Evolutionary conservation across 2,329 filamentous ascomycete genomes (phyloP).

Genomic region (Xylariaceae sp.): DNA sequence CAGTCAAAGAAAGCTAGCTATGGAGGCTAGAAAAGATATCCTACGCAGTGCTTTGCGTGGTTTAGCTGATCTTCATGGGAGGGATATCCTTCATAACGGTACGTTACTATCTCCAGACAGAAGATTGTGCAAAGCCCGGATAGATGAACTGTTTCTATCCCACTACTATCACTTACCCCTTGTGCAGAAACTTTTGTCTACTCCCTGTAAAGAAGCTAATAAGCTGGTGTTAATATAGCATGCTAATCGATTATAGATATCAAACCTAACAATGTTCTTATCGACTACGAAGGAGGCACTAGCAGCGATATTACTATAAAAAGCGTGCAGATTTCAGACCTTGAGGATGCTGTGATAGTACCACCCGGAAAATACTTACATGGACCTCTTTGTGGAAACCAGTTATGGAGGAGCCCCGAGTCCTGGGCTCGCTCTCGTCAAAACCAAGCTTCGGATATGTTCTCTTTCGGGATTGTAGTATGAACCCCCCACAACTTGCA

Average conservation of each 20-base stretch:
- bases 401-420: conserved; percentile 46
- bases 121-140: too few species aligned
- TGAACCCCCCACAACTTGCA: background rate
- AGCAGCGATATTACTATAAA: conserved; percentile 30
- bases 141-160: too few species aligned
- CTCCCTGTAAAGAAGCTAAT: background rate
- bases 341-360: conserved; percentile 41
- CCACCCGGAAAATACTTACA: conserved; percentile 36
- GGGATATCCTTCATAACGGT: conserved; percentile 43
- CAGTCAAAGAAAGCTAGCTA: background rate
- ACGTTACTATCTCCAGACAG: too few species aligned
- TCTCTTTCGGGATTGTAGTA: conserved; percentile 45
- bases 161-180: too few species aligned
- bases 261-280: conserved; percentile 47
- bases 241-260: conserved; percentile 38
- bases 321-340: conserved; percentile 40
- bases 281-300: conserved; percentile 39
- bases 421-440: conserved; percentile 41
- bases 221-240: background rate
- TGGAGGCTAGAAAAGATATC: background rate
- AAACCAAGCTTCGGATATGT: conserved; percentile 44
- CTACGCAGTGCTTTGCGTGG: conserved; percentile 31
- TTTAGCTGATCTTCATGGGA: conserved; percentile 43
- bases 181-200: too few species aligned
- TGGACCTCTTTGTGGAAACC: conserved; percentile 38